phyloP scores from a whole-genome alignment of 108 stramenopile genomes.

The Parietichytrium sp. region DNA sequence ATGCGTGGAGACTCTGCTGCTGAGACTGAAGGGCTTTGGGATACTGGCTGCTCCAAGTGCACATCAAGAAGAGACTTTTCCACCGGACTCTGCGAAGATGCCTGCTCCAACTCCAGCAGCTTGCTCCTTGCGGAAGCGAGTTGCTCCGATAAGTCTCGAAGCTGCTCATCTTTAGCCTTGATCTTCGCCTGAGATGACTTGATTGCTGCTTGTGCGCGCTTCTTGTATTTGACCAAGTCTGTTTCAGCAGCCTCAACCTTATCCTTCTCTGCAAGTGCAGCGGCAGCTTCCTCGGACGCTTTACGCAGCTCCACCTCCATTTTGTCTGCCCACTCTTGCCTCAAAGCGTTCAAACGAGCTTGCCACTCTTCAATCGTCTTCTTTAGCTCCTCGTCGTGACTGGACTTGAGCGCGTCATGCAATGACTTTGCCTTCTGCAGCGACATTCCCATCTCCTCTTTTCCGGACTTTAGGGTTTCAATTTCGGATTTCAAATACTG shows the following conservation, averaged over 20 bases:
- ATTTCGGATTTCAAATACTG: too few relatives aligned
- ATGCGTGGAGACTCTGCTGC: not conserved
- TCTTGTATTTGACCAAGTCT: conserved; percentile 24
- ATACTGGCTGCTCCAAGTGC: not conserved
- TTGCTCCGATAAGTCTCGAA: not conserved
- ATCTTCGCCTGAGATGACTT: conserved; percentile 28
- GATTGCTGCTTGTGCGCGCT: not conserved
- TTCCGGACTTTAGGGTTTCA: too few relatives aligned
- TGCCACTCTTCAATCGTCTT: too few relatives aligned
- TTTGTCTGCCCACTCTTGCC: too few relatives aligned
- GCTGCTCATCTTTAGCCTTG: conserved; percentile 4
- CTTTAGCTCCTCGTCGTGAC: too few relatives aligned
- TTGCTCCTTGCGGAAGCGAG: not conserved
- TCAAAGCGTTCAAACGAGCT: too few relatives aligned
- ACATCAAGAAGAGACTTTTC: not conserved
- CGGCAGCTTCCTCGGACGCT: not conserved
- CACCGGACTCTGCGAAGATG: not conserved
- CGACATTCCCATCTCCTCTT: too few relatives aligned
- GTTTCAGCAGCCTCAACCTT: not conserved
- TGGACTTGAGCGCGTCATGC: too few relatives aligned
- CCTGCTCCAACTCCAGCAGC: not conserved
- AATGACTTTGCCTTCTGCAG: too few relatives aligned
- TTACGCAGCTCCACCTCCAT: too few relatives aligned
- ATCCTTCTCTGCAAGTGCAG: conserved; percentile 23
- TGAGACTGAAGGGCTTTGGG: not conserved